Evolutionary conservation across 2,329 filamentous ascomycete genomes (phyloP).

Genomic region (Coleophoma eucalyptorum): DNA sequence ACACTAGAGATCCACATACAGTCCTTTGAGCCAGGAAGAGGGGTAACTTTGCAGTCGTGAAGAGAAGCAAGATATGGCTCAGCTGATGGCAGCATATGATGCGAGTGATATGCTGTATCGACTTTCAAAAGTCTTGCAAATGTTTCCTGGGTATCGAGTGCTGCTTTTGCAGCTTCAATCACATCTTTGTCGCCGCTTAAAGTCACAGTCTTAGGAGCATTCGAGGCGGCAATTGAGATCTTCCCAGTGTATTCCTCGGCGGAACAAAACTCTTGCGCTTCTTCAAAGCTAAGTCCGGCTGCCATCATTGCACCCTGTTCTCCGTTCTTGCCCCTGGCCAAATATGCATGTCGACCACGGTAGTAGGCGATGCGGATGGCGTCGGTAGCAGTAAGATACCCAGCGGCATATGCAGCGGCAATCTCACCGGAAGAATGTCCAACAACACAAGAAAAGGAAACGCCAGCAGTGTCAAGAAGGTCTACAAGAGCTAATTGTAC

Average conservation of each 20-base stretch:
- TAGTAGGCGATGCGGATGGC: conserved; percentile 18
- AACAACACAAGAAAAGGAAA: background rate
- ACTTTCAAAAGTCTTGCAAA: conserved; percentile 2
- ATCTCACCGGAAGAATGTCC: conserved; percentile 2
- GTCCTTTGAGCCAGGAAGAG: conserved; percentile 15
- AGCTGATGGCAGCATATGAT: background rate
- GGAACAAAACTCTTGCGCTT: conserved; percentile 11
- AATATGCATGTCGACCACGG: conserved; percentile 6
- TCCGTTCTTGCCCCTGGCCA: conserved; percentile 5
- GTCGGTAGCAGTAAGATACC: conserved; percentile 16
- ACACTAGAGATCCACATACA: conserved; percentile 33
- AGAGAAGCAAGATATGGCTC: background rate
- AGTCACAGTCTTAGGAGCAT: conserved; percentile 11
- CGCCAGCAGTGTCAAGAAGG: conserved; percentile 14
- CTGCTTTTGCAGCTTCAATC: background rate
- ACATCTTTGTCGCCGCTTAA: conserved; percentile 9
- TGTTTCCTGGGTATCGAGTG: background rate
- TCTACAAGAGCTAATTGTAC: background rate
- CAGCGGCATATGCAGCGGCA: background rate
- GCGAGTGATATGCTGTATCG: conserved; percentile 12
- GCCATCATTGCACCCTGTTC: conserved; percentile 21
- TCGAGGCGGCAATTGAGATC: conserved; percentile 22
- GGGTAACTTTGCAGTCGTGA: background rate
- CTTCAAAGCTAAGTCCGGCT: conserved; percentile 13
- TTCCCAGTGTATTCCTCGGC: conserved; percentile 3